Conservation (phyloP, 768 basidiomycete genomes). For the Boletus sp. region DNA sequence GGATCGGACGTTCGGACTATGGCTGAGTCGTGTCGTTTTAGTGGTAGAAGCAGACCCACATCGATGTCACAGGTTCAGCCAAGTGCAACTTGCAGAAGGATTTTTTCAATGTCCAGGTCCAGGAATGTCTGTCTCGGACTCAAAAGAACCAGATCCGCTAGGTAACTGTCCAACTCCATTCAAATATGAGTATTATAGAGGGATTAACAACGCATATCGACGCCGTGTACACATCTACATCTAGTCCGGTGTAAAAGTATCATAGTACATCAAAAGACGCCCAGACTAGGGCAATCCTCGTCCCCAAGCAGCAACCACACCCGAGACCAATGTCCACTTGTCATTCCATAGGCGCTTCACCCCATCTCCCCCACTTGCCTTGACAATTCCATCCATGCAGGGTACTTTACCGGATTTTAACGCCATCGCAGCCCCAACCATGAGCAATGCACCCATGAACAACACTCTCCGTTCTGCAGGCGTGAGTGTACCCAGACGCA, state of each 20-base stretch:
- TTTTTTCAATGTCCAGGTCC: neutral
- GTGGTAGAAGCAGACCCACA: no score
- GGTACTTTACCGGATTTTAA: conserved; percentile 17
- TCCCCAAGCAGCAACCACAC: conserved; percentile 27
- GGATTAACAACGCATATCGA: neutral
- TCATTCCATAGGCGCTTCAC: conserved; percentile 25
- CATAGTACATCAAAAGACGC: neutral
- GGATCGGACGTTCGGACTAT: no score
- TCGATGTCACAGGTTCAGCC: neutral
- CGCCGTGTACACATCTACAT: neutral
- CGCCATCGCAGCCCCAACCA: conserved; percentile 69
- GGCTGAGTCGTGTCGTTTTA: no score
- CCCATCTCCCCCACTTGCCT: conserved; percentile 13
- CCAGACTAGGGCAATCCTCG: conserved; percentile 21
- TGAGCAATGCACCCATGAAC: conserved; percentile 63
- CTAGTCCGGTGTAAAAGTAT: neutral
- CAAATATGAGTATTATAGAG: neutral
- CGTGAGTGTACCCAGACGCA: conserved; percentile 26
- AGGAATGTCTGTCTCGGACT: neutral
- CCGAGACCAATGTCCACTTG: conserved; percentile 20
- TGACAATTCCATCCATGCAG: conserved; percentile 13
- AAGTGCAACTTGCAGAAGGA: neutral
- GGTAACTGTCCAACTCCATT: neutral
- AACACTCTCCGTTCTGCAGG: conserved; percentile 33
- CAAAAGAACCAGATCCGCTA: no score